Conservation (phyloP, 139 green algal genomes). For the Eudorina sp. region DNA sequence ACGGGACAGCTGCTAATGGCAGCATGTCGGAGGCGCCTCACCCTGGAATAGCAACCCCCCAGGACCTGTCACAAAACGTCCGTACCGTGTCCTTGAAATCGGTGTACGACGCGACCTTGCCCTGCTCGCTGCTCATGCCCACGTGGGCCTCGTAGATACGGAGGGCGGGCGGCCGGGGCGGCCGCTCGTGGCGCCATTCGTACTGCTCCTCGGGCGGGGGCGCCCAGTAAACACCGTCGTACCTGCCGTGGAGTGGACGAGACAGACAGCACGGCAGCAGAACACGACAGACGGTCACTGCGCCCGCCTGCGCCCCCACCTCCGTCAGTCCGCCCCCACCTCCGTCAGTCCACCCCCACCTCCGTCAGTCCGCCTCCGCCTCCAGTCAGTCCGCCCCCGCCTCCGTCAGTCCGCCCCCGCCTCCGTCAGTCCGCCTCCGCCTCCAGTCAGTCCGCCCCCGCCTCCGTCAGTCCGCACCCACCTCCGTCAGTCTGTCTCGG, state of each 20-base stretch:
- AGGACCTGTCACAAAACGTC: not conserved
- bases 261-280: not conserved
- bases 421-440: not conserved
- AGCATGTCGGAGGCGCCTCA: too few species aligned
- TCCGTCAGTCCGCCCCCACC: not conserved
- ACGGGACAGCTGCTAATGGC: too few species aligned
- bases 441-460: not conserved
- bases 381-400: too few species aligned
- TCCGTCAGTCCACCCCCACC: not conserved
- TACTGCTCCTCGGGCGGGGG: slow-evolving; percentile 78
- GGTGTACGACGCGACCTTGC: slow-evolving; percentile 81
- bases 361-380: not conserved
- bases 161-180: slow-evolving; percentile 67
- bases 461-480: not conserved
- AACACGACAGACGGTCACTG: too few species aligned
- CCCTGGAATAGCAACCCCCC: not conserved
- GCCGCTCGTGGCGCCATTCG: slow-evolving; percentile 72
- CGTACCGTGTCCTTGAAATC: slow-evolving; percentile 87
- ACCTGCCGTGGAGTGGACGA: slow-evolving; percentile 55
- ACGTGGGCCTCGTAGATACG: slow-evolving; percentile 98
- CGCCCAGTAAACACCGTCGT: slow-evolving; percentile 96
- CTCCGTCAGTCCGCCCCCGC: too few species aligned
- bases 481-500: not conserved
- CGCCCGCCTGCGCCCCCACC: not conserved
- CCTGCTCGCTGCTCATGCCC: slow-evolving; percentile 91